A percentile compares a stretch with the other conserved stretches of the same genome.
Conservation (phyloP, 768 basidiomycete genomes). For the Sarcodon aspratus region DNA sequence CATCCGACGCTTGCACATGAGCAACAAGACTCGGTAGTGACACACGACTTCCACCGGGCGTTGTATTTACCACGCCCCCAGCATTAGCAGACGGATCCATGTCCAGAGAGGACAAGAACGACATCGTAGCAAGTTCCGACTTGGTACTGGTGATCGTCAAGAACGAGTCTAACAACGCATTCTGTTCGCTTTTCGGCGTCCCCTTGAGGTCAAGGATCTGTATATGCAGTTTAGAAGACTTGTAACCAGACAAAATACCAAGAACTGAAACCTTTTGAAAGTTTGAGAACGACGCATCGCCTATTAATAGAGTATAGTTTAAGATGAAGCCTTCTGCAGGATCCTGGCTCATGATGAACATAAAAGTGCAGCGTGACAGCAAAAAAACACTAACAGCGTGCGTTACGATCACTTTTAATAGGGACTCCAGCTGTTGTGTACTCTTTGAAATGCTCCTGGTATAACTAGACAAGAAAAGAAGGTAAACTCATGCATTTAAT, state of each 20-base stretch:
- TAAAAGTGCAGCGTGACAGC: background rate
- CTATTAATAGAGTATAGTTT: slow-evolving; percentile 90
- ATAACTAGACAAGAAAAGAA: slow-evolving; percentile 39
- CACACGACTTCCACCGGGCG: slow-evolving; percentile 50
- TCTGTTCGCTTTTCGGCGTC: slow-evolving; percentile 76
- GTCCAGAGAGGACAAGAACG: slow-evolving; percentile 88
- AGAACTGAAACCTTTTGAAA: slow-evolving; percentile 80
- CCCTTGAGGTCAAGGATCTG: slow-evolving; percentile 95
- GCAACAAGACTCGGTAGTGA: slow-evolving; percentile 28
- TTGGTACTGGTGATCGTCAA: slow-evolving; percentile 89
- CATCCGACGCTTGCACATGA: slow-evolving; percentile 25
- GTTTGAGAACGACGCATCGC: slow-evolving; percentile 90
- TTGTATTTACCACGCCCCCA: slow-evolving; percentile 24
- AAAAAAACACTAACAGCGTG: slow-evolving; percentile 53
- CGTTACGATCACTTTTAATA: slow-evolving; percentile 92
- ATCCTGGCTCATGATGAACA: slow-evolving; percentile 35
- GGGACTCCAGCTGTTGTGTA: slow-evolving; percentile 73
- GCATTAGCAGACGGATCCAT: slow-evolving; percentile 74
- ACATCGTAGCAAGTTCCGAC: slow-evolving; percentile 76
- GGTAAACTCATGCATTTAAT: slow-evolving; percentile 6
- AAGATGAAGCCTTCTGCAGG: slow-evolving; percentile 91
- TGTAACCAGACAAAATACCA: background rate
- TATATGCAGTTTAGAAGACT: background rate
- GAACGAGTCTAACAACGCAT: slow-evolving; percentile 84
- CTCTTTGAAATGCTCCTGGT: slow-evolving; percentile 72